Percentiles rank a stretch among this genome's conserved stretches.
phyloP scores from a whole-genome alignment of 1,284 basidiomycete genomes.

The Ceratobasidium sp. region DNA sequence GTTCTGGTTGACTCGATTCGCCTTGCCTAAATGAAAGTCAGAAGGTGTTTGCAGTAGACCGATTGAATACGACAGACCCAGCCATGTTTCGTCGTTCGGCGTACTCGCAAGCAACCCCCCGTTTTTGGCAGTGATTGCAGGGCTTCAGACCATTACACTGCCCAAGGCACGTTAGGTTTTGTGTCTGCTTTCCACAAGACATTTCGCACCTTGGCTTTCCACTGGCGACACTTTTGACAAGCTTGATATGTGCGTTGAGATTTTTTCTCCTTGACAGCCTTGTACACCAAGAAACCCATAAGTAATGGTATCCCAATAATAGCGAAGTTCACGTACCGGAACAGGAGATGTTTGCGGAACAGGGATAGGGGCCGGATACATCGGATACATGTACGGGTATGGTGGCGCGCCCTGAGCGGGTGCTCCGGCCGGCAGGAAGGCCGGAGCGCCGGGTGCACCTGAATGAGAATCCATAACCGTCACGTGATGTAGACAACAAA shows the following conservation, averaged over 20 bases:
- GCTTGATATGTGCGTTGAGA: conserved; percentile 35
- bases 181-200: not conserved
- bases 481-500: conserved; percentile 37
- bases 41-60: not conserved
- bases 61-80: not conserved
- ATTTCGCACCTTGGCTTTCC: conserved; percentile 33
- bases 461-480: conserved; percentile 11
- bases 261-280: conserved; percentile 35
- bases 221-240: conserved; percentile 42
- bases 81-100: conserved; percentile 36
- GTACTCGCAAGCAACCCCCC: conserved; percentile 35
- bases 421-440: conserved; percentile 34
- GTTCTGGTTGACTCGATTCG: conserved; percentile 17
- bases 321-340: conserved; percentile 20
- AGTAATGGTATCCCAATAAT: not conserved
- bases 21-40: not conserved
- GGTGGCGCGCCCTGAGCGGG: conserved; percentile 38
- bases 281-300: not conserved
- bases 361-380: conserved; percentile 39
- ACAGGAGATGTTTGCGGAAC: conserved; percentile 27
- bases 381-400: conserved; percentile 41
- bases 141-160: conserved; percentile 38
- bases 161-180: not conserved
- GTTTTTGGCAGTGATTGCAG: conserved; percentile 38
- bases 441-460: conserved; percentile 39